Evolutionary conservation across 768 basidiomycete species (phyloP).

Genomic region (Naganishia onofrii): DNA sequence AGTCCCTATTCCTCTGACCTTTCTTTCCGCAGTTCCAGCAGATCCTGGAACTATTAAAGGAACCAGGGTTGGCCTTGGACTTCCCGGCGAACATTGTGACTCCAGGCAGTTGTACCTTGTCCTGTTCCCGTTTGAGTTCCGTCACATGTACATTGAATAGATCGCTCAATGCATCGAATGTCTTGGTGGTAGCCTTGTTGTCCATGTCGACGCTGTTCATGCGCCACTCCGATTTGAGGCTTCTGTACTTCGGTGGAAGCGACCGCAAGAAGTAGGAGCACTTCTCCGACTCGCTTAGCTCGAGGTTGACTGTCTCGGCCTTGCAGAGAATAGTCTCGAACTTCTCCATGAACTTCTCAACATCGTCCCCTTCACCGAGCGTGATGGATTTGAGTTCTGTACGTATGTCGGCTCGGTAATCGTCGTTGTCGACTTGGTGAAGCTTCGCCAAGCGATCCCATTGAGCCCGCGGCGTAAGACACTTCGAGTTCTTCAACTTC

Average conservation of each 20-base stretch:
- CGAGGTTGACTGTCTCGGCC: background rate
- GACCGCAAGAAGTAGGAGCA: conserved; percentile 1
- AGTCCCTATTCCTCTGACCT: background rate
- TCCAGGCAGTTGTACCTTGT: background rate
- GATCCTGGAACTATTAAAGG: background rate
- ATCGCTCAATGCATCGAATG: background rate
- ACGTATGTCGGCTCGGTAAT: conserved; percentile 2
- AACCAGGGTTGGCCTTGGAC: background rate
- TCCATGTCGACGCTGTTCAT: background rate
- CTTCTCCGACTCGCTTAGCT: background rate
- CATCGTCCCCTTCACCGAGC: conserved; percentile 9
- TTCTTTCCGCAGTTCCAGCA: conserved; percentile 21
- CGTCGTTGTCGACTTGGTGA: conserved; percentile 11
- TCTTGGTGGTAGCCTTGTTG: background rate
- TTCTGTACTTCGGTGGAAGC: background rate
- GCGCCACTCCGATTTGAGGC: background rate
- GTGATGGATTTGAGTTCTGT: background rate
- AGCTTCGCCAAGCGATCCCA: background rate
- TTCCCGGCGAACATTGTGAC: background rate
- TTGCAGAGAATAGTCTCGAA: conserved; percentile 5
- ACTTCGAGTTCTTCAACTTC: conserved; percentile 6
- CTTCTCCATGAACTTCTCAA: conserved; percentile 14
- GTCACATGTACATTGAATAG: conserved; percentile 7
- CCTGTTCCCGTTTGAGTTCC: background rate
- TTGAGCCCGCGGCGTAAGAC: background rate